Base-by-base conservation (phyloP, 2,329 filamentous ascomycete species). In the Monilinia polystroma region DNA sequence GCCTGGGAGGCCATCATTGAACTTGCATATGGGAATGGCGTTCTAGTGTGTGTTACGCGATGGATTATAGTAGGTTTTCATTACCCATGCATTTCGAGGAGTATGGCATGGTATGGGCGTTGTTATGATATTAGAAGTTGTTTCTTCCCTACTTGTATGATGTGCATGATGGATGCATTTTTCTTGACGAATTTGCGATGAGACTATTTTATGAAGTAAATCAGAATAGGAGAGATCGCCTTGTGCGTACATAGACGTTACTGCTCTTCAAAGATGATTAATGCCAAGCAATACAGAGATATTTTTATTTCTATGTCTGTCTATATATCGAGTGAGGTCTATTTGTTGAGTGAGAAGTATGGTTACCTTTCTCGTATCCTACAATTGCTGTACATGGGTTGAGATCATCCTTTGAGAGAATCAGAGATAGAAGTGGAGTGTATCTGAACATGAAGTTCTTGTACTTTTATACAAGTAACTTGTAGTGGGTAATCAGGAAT, bases 341-440 rank as follows among this genome's bases (percentile, higher is more conserved):
- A 20, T 64, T 35, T 58, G 16, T 64, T 32, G 23, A 59, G n/a
- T 58, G 54, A 41, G 63, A n/a, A 52, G 43, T 16, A 6, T 59
- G 54, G 18, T 58, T 55, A 23, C 43, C 38, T 49, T 64, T 41
- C 63, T 58, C 23, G 32, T 65, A 38, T 59, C 53, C n/a, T 65
- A 59, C 63, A 65, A 49, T 32, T 59, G 45, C n/a, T 65, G 43
- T 41, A 59, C 54, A 59, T 55, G 26, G 38, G 16, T 38, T 54
- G 54, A 59, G 63, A 59, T 41, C n/a, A 29, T 52, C 45, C 23
- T 65, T 8, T 23, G 2, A 52, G 51, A 38, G 43, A 7, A 41
- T 32, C 29, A 38, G 32, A 41, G 49, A 38, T 41, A 52, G 54
- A 26, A 65, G 16, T 38, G 20, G 16, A 41, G 54, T 65, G 54